A percentile compares a stretch with the other conserved stretches of the same genome.
These are phyloP conservation scores for Podila epicladia DNA, from an alignment of 192 early-diverging fungal species.

Conservation along the genomic window DNA sequence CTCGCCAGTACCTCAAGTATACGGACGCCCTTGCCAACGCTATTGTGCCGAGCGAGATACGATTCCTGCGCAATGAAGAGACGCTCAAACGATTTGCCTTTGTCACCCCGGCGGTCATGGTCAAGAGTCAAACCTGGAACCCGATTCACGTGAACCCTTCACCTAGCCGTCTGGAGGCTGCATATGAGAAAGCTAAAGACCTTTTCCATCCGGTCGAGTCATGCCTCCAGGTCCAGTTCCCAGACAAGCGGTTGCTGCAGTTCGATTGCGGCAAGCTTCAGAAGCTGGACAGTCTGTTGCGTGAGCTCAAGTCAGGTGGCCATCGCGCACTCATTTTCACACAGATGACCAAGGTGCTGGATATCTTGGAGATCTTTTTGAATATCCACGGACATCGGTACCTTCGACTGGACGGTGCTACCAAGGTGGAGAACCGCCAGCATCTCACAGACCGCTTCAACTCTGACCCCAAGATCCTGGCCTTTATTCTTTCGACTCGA, in stretches of 20 bases:
- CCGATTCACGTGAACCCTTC: constrained; percentile 22
- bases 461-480: constrained; percentile 62
- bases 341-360: constrained; percentile 76
- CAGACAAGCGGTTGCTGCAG: constrained; percentile 83
- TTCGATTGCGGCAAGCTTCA: constrained; percentile 88
- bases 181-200: constrained; percentile 52
- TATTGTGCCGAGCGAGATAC: constrained; percentile 47
- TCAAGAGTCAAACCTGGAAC: constrained; percentile 19
- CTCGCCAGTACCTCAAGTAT: constrained; percentile 40
- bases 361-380: constrained; percentile 72
- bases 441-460: constrained; percentile 69
- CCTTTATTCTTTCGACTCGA: constrained; percentile 71
- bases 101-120: constrained; percentile 64
- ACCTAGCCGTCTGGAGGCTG: constrained; percentile 14
- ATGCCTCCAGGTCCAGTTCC: constrained; percentile 80
- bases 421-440: constrained; percentile 67
- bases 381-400: constrained; percentile 74
- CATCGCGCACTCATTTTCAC: constrained; percentile 73
- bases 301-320: constrained; percentile 64
- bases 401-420: constrained; percentile 69
- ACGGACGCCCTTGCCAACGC: constrained; percentile 40
- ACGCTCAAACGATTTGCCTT: constrained; percentile 66
- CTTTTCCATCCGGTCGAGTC: constrained; percentile 67
- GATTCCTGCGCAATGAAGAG: constrained; percentile 51
- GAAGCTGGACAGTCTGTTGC: constrained; percentile 64